These are phyloP conservation scores for Cryptosporidium sp. DNA, from an alignment of 169 alveolate species.

Conservation along the genomic window DNA sequence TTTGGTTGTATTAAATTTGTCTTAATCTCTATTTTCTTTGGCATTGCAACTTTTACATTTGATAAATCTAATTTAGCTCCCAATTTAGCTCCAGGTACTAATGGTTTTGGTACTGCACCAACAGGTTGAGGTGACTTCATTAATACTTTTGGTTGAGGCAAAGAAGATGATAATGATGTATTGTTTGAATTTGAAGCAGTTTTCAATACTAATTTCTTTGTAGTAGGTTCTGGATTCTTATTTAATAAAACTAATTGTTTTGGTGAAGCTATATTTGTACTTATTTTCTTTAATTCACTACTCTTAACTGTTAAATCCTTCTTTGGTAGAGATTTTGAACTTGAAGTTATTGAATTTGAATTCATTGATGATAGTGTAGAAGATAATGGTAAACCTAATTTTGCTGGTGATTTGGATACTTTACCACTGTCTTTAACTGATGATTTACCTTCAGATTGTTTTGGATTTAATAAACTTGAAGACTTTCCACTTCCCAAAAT, in stretches of 20 bases:
- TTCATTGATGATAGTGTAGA: neutral
- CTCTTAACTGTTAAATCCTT: neutral
- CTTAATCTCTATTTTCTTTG: constrained; percentile 55
- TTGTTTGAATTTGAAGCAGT: neutral
- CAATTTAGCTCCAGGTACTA: neutral
- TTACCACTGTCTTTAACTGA: neutral
- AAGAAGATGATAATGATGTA: neutral
- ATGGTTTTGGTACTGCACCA: constrained; percentile 1
- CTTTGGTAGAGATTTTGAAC: neutral
- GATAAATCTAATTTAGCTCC: constrained; percentile 51
- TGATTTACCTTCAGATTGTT: neutral
- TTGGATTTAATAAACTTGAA: neutral
- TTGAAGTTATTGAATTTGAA: neutral
- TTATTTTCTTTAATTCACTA: neutral
- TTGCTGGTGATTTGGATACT: neutral
- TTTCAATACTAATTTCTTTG: constrained; percentile 16
- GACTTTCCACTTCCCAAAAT: neutral
- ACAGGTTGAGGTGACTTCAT: neutral
- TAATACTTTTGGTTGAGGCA: neutral
- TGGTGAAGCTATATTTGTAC: neutral
- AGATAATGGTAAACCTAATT: neutral
- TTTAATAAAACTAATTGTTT: constrained; percentile 4
- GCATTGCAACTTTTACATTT: constrained; percentile 8
- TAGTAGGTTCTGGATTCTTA: neutral
- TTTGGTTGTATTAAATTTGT: constrained; percentile 59